A percentile compares a stretch with the other conserved stretches of the same genome.
Evolutionary conservation across 176 grass and related monocot species (phyloP).

Genomic region (Tuctoria greenei): DNA sequence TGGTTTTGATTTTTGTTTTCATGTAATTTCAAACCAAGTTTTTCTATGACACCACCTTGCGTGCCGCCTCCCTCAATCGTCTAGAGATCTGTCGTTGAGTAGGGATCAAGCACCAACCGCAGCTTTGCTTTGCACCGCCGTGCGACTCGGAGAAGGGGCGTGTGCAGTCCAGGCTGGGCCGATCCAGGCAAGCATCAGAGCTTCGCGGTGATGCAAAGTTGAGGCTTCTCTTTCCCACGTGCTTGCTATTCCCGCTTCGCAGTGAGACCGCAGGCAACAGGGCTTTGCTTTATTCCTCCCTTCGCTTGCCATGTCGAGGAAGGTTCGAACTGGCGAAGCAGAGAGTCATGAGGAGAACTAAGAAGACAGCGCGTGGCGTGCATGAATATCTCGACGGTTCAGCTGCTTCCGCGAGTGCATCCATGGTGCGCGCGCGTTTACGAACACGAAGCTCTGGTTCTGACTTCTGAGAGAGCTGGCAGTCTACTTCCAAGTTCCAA

Average conservation of each 20-base stretch:
- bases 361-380: background rate
- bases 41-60: background rate
- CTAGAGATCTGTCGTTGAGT: background rate
- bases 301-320: too few species aligned
- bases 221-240: background rate
- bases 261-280: too few species aligned
- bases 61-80: background rate
- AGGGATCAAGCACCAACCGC: background rate
- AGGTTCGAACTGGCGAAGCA: background rate
- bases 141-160: background rate
- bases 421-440: background rate
- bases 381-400: too few species aligned
- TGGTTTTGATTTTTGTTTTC: background rate
- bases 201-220: constrained; percentile 13
- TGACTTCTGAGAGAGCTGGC: background rate
- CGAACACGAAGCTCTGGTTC: background rate
- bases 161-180: constrained; percentile 33
- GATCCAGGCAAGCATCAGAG: background rate
- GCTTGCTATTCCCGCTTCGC: background rate
- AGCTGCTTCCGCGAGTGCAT: too few species aligned
- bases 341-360: background rate
- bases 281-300: too few species aligned
- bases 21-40: background rate
- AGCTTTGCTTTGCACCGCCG: background rate
- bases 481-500: background rate